Evolutionary conservation across 2,329 filamentous ascomycete genomes (phyloP).

Genomic region (Alternaria ethzedia): DNA sequence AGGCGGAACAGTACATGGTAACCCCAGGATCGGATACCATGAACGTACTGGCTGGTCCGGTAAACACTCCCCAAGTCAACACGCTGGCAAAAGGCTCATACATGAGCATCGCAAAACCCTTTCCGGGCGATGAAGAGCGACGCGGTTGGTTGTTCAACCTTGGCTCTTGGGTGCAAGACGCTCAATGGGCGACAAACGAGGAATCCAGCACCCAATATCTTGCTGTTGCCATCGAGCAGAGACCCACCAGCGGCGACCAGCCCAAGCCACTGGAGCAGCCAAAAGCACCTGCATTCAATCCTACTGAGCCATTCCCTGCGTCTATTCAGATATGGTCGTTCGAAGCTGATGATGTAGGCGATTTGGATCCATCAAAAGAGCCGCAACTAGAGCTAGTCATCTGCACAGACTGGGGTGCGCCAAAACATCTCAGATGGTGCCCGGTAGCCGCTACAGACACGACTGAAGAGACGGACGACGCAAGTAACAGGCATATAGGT

Average conservation of each 20-base stretch:
- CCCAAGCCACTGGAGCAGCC: slow-evolving; percentile 39
- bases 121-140: slow-evolving; percentile 35
- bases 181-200: slow-evolving; percentile 54
- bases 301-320: slow-evolving; percentile 56
- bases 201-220: slow-evolving; percentile 61
- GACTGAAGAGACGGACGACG: slow-evolving; percentile 34
- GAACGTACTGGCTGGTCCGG: slow-evolving; percentile 60
- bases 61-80: slow-evolving; percentile 52
- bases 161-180: slow-evolving; percentile 59
- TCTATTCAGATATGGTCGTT: slow-evolving; percentile 67
- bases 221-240: slow-evolving; percentile 53
- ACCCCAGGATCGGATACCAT: slow-evolving; percentile 38
- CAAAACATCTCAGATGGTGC: slow-evolving; percentile 64
- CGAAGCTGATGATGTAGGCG: slow-evolving; percentile 46
- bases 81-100: slow-evolving; percentile 51
- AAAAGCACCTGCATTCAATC: slow-evolving; percentile 57
- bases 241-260: slow-evolving; percentile 15
- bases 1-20: slow-evolving; percentile 54
- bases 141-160: slow-evolving; percentile 63
- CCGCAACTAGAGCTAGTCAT: slow-evolving; percentile 59
- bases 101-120: slow-evolving; percentile 54
- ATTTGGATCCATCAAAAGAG: slow-evolving; percentile 51
- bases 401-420: slow-evolving; percentile 64
- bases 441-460: slow-evolving; percentile 49
- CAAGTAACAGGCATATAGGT: slow-evolving; percentile 50